Base-by-base conservation (phyloP, 441 rosid species). In the Jatropha podagrica region DNA sequence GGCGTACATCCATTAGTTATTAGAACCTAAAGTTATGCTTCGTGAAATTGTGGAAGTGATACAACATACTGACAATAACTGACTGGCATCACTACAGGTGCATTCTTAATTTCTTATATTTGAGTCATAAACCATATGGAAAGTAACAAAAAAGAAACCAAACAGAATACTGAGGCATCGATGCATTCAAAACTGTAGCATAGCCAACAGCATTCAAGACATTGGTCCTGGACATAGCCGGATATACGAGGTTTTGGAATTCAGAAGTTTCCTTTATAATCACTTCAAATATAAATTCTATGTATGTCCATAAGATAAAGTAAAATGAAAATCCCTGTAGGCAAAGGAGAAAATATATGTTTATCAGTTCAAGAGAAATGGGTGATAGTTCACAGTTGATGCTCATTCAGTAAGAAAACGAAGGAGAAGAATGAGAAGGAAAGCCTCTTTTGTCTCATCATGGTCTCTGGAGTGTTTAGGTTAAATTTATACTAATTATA, bases 21-120 rank as follows among this genome's bases (percentile, higher is more conserved):
- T 44, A 49, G 59, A 61, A 27, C 18, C 44, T 49, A 32, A 4
- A 72, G 59, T 26, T 64, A 61, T 72, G 68, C 59, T 61, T 63
- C 46, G 8, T 38, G 42, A 17, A 63, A 37, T 37, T 61, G 71
- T 68, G 58, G 11, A 41, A 61, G 26, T 12, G 14, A 66, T 0
- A 44, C 48, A 44, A 7, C 5, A 66, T 2, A 13, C 14, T 68
- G 71, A 67, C 42, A 11, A 18, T 7, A 13, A 49, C 0, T 26
- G 41, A 13, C 37, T 5, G 15, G 71, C 58, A 12, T 68, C 48
- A 12, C 7, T 44, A 6, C 10, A 44, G 48, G 8, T 44, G 48
- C 48, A 44, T 44, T 44, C 48, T 44, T 44, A 44, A 44, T 44
- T 5, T 44, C 37, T 26, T 6, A 68, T 10, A 23, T 42, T 66